A percentile compares a stretch with the other conserved stretches of the same genome.
These are phyloP conservation scores for Chaetoceros muelleri DNA, from an alignment of 108 stramenopile genomes.

Conservation along the genomic window DNA sequence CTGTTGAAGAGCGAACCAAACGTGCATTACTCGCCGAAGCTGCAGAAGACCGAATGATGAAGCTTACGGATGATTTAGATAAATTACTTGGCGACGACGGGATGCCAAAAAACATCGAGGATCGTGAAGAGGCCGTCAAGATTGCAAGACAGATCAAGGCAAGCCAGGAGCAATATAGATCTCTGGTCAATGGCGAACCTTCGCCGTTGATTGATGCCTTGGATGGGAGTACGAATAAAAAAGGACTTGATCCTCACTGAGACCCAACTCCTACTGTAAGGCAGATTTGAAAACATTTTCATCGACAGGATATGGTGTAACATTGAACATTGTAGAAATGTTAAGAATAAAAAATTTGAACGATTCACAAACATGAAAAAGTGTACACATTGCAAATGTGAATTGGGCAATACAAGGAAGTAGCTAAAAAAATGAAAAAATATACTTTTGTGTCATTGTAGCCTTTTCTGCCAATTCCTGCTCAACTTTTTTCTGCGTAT, in stretches of 20 bases:
- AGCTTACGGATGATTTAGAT: slow-evolving; percentile 34
- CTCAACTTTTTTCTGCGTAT: too few relatives aligned
- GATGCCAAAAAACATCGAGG: slow-evolving; percentile 7
- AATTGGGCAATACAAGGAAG: too few relatives aligned
- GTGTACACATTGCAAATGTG: too few relatives aligned
- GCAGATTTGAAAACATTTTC: too few relatives aligned
- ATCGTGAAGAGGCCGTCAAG: slow-evolving; percentile 14
- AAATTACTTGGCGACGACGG: slow-evolving; percentile 14
- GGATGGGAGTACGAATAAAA: background rate
- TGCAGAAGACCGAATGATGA: slow-evolving; percentile 42
- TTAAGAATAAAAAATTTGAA: too few relatives aligned
- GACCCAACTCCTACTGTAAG: background rate
- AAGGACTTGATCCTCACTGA: slow-evolving; percentile 1
- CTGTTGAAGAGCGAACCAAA: slow-evolving; percentile 29
- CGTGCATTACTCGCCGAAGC: slow-evolving; percentile 49
- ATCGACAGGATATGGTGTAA: too few relatives aligned
- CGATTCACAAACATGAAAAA: too few relatives aligned
- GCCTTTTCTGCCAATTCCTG: too few relatives aligned
- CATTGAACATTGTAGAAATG: too few relatives aligned
- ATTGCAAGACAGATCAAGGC: slow-evolving; percentile 37
- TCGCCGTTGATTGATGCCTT: slow-evolving; percentile 18
- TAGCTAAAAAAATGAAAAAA: too few relatives aligned
- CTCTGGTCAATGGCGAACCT: slow-evolving; percentile 37
- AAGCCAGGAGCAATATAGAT: slow-evolving; percentile 32
- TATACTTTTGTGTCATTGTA: too few relatives aligned